Conservation (phyloP, 2,329 filamentous ascomycete genomes). For the Neocatenulostroma microsporum region DNA sequence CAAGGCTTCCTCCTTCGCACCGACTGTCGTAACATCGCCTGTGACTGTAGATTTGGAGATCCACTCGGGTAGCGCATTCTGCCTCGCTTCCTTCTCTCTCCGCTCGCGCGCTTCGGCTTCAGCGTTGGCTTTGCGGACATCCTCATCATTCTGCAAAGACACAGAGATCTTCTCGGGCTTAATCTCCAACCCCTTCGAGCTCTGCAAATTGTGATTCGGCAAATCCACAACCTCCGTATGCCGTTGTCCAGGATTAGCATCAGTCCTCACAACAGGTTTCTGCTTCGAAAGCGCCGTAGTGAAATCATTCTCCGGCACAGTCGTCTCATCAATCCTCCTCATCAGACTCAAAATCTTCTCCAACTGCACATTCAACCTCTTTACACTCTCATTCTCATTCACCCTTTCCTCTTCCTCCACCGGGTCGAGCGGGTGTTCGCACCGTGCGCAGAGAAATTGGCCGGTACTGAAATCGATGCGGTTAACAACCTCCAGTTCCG, state of each 20-base stretch:
- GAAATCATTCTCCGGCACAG: slow-evolving; percentile 66
- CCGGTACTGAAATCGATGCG: slow-evolving; percentile 50
- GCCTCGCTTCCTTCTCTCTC: slow-evolving; percentile 27
- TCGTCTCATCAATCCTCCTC: slow-evolving; percentile 65
- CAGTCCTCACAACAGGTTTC: slow-evolving; percentile 58
- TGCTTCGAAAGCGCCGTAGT: slow-evolving; percentile 58
- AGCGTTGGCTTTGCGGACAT: slow-evolving; percentile 26
- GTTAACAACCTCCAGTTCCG: slow-evolving; percentile 81
- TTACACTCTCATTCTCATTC: slow-evolving; percentile 54
- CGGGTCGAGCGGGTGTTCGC: slow-evolving; percentile 52
- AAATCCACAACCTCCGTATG: slow-evolving; percentile 29
- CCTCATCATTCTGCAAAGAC: slow-evolving; percentile 28
- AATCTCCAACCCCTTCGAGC: slow-evolving; percentile 27
- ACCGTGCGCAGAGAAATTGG: slow-evolving; percentile 74
- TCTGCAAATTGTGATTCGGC: slow-evolving; percentile 25
- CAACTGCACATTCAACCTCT: slow-evolving; percentile 69
- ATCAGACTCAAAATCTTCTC: slow-evolving; percentile 69
- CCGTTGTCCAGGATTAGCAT: slow-evolving; percentile 53
- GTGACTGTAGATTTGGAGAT: slow-evolving; percentile 31
- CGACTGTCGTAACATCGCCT: slow-evolving; percentile 40
- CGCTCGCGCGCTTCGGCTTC: slow-evolving; percentile 24
- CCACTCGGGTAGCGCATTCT: slow-evolving; percentile 31
- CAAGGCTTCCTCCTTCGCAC: slow-evolving; percentile 30
- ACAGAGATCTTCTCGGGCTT: slow-evolving; percentile 30
- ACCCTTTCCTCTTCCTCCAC: slow-evolving; percentile 57